Evolutionary conservation across 176 grass and related monocot species (phyloP), one percentile per base, ranked within the genome.

Genomic region (Canna indica): DNA sequence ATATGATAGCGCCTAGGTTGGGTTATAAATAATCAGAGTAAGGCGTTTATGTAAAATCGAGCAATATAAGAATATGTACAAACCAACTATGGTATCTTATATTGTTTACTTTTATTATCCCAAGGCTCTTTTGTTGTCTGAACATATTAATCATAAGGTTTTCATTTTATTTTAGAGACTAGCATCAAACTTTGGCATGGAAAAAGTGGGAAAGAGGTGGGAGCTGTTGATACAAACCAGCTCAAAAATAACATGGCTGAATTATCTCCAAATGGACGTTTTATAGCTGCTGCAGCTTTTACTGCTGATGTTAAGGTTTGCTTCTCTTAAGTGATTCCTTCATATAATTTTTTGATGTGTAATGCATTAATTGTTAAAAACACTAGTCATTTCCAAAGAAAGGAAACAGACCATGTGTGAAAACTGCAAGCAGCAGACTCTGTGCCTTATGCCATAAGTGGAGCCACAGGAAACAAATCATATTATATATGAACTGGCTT

Each of bases 161-260:
- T 44, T 44, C n/a, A 44, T 32, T 66, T 47, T 47, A 67, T 72
- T 80, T 73, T 84, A 99, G 94, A 69, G 68, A 93, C 84, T 71
- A 86, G 92, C 73, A 99, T 99, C 58, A 99, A 99, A 88, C 39
- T 93, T 77, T 93, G 94, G 94, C 89, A 93, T 20, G 94, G 94
- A 22, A 99, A 93, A 82, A 90, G 77, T 74, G 94, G 94, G 38
- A 99, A 93, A 73, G 84, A 90, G 59, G 73, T 99, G 42, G 94
- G 89, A 85, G 72, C 78, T 52, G 90, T 93, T 76, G 90, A 99
- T 41, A 86, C 94, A 31, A 99, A 90, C 77, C 94, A 99, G 61
- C 77, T 99, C 35, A 99, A 97, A 83, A 99, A 99, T 64, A 99
- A 99, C 71, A 99, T 99, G 94, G 89, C 86, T 90, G 63, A 77